Base-by-base conservation (phyloP, 2,329 filamentous ascomycete genomes). In the Cordyceps fumosorosea region DNA sequence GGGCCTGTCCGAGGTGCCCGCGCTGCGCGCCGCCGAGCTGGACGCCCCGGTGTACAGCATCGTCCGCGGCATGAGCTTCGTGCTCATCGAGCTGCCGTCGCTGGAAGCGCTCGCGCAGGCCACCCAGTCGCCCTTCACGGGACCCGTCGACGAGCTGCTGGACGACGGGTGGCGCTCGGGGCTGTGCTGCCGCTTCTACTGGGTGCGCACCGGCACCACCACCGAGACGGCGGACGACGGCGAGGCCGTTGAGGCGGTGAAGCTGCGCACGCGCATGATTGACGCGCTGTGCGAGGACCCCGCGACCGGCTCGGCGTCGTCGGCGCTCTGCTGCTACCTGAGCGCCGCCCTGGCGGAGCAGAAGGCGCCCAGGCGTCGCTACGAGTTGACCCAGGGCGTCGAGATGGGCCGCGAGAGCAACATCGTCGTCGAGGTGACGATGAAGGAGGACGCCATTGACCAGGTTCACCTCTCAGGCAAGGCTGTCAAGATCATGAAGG, bases 21-120 rank as follows among this genome's bases (percentile, higher is more conserved):
- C 64, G 5, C 70, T 78, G 54, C 69, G 69, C 24, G 60, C 70
- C n/a, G 73, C 73, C 5, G 77, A 79, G 71, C 66, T 76, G 37
- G 64, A 67, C 12, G 77, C 80, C 10, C 80, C 82, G 16, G 69
- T 84, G 20, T 80, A 86, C 62, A 86, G 83, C 65, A 84, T 92
- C 52, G 89, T 91, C 42, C 84, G 84, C 51, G 90, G 89, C 54
- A 89, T 93, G 86, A 84, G 84, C 0, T 92, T 91, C 72, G 74
- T 85, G n/a, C 80, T 90, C 37, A 77, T 89, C 16, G 76, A 83
- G 66, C 77, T 95, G 24, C 77, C 83, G 0, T 80, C 79, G 60
- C 73, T 90, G 11, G 84, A 85, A 34, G 79, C 81, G 8, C 77
- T 93, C 20, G 79, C 75, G 5, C 67, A 73, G 14, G 75, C 78